phyloP scores from a whole-genome alignment of 2,329 filamentous ascomycete genomes.

The Xylariaceae sp. region DNA sequence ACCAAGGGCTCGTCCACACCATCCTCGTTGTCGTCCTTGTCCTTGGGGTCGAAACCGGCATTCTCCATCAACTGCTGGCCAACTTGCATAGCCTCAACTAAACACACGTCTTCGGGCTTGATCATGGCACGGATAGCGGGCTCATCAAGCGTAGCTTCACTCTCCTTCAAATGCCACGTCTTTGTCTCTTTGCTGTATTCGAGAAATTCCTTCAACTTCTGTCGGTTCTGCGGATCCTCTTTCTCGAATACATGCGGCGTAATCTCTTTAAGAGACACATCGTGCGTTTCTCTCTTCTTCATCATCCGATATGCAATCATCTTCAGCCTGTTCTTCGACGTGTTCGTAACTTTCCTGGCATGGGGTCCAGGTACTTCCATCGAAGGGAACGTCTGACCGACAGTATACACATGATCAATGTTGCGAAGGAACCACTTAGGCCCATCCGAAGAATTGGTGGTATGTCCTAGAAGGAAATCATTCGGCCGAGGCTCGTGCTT shows the following conservation, averaged over 20 bases:
- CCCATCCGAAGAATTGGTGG: slow-evolving; percentile 72
- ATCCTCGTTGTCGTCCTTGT: slow-evolving; percentile 66
- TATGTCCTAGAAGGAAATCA: slow-evolving; percentile 85
- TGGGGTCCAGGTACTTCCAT: slow-evolving; percentile 91
- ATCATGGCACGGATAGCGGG: slow-evolving; percentile 80
- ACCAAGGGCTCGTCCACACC: slow-evolving; percentile 68
- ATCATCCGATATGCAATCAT: slow-evolving; percentile 93
- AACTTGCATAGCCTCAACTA: slow-evolving; percentile 95
- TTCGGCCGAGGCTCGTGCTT: slow-evolving; percentile 71
- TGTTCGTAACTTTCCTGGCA: slow-evolving; percentile 90
- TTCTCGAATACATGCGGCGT: slow-evolving; percentile 90
- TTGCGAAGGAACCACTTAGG: slow-evolving; percentile 79
- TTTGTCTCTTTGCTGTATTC: slow-evolving; percentile 83
- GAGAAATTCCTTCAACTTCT: slow-evolving; percentile 96
- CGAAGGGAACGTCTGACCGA: slow-evolving; percentile 89
- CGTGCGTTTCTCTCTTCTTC: slow-evolving; percentile 64
- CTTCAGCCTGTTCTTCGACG: slow-evolving; percentile 93
- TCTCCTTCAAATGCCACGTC: slow-evolving; percentile 74
- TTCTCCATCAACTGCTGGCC: slow-evolving; percentile 87
- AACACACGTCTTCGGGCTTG: slow-evolving; percentile 89
- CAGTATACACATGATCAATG: slow-evolving; percentile 85
- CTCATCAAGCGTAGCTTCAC: slow-evolving; percentile 75
- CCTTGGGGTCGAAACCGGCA: slow-evolving; percentile 73
- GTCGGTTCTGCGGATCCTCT: slow-evolving; percentile 90
- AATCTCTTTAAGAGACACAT: slow-evolving; percentile 74